Base-by-base conservation (phyloP, 768 basidiomycete species). In the Mycena polygramma region DNA sequence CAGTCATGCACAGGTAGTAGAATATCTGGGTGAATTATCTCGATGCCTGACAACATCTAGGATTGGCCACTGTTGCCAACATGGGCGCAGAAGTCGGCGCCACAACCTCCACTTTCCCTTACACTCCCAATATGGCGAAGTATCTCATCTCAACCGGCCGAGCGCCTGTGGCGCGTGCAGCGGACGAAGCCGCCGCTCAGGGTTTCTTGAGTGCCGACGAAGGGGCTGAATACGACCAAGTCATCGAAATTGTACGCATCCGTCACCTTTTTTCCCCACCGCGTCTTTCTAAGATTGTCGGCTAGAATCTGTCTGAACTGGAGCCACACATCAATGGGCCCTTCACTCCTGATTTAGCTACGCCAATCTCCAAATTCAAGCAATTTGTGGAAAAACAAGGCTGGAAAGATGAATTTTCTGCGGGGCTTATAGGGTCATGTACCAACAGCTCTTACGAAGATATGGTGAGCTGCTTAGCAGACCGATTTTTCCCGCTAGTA, bases 11-110 rank as follows among this genome's bases (percentile, higher is more conserved):
- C 98, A 72, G 96, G 96, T 89, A 79, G 71, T 48, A 80, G 57
- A 48, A 53, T 57, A 17, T 55, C 26, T 49, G 36, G 49, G 9
- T 53, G 7, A 49, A 13, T 14, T 49, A 15, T 41, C 9, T 48
- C 51, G 13, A 64, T 45, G 48, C 53, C 57, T 66, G 17, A 53
- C 30, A 58, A 41, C 24, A 46, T 20, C 14, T 58, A 93, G 94
- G 94, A 64, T 83, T 98, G 63, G 98, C 97, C 1, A 99, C 98
- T 2, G 93, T 99, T 64, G 93, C 95, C 52, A 99, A 99, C 81
- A 99, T 99, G 98, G 98, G 98, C 59, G 98, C 98, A 15, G 98
- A 99, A 84, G 97, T 99, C n/a, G 98, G 98, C 46, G 98, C 98
- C n/a, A 99, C 98, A 1, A 99, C 98, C 0, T 97, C 97, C 1